Evolutionary conservation across 2,329 filamentous ascomycete species (phyloP), one percentile per base, ranked within the genome.

Genomic region (Penicillium verrucosum): DNA sequence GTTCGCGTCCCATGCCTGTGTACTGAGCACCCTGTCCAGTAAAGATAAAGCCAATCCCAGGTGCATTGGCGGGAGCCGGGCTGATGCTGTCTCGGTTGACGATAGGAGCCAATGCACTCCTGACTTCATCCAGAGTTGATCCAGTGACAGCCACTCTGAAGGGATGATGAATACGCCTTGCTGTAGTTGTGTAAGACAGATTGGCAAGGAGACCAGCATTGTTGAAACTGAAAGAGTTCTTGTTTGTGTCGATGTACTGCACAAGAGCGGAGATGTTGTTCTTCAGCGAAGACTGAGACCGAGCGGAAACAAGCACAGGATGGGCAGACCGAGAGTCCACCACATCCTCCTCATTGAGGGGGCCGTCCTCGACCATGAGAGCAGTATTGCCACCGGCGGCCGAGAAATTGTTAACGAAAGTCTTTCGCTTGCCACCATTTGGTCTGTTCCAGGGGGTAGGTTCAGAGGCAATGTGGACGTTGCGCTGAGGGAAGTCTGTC

Each of bases 331-430:
- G 81, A 8, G 82, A 75, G 60, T 89, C 85, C 16, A 49, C 38
- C 16, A 40, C 3, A 62, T 56, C 11, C 61, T 65, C 11, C 63
- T 65, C 51, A 34, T 12, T 65, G 67, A 56, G 64, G 65, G 54
- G 70, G 70, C 49, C 82, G 59, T 89, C 86, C 66, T 89, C 84
- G 2, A 90, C 65, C 7, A 90, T 70, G 25, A 89, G 70, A 16
- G 85, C 83, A 1, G 87, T 89, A 72, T 90, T 90, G 34, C 88
- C 87, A 61, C 87, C 87, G 51, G 87, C 85, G 7, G 87, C 88
- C 60, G 83, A 84, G 68, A 89, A 89, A 74, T 88, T 89, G 75
- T 90, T 90, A 60, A 88, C 71, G 23, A 78, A 70, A 0, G 78
- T 74, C 7, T 71, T 69, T 2, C 81, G 71, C 51, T 72, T 71